Conservation (phyloP, 2,329 filamentous ascomycete genomes). For the Pestalotiopsis sp. region DNA sequence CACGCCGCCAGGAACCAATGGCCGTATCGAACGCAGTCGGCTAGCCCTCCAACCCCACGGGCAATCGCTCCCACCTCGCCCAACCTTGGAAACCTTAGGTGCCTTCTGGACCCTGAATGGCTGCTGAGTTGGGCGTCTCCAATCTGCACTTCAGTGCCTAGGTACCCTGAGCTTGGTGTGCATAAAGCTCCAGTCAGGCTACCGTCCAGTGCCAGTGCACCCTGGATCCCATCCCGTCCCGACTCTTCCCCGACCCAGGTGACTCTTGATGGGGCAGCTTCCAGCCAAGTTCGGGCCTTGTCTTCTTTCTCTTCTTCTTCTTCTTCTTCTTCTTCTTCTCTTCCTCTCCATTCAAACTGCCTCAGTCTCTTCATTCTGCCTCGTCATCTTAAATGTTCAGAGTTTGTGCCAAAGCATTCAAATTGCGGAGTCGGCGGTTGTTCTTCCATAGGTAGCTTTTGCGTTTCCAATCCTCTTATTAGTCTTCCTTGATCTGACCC, state of each 20-base stretch:
- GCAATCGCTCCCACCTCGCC: not conserved
- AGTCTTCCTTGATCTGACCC: not conserved
- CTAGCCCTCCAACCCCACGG: not conserved
- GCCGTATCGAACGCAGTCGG: not conserved
- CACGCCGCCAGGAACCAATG: not conserved
- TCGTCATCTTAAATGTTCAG: conserved; percentile 6
- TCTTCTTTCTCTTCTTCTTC: not conserved
- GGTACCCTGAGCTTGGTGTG: not conserved
- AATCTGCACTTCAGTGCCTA: not conserved
- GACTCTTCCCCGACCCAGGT: not conserved
- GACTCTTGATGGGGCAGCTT: not conserved
- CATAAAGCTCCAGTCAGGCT: not conserved
- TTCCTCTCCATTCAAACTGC: not conserved
- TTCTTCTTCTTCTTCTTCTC: not conserved
- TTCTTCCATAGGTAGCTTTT: not conserved
- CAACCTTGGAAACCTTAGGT: not conserved
- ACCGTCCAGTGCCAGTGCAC: not conserved
- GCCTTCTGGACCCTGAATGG: not conserved
- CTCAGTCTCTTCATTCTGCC: not conserved
- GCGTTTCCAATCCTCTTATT: not conserved
- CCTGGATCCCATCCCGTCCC: conserved; percentile 1
- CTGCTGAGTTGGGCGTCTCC: not conserved
- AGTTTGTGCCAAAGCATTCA: not conserved
- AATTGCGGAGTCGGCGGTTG: conserved; percentile 2
- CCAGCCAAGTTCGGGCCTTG: not conserved